These are phyloP conservation scores for Dendrobium catenatum DNA, from an alignment of 106 monocot species.

Conservation along the genomic window DNA sequence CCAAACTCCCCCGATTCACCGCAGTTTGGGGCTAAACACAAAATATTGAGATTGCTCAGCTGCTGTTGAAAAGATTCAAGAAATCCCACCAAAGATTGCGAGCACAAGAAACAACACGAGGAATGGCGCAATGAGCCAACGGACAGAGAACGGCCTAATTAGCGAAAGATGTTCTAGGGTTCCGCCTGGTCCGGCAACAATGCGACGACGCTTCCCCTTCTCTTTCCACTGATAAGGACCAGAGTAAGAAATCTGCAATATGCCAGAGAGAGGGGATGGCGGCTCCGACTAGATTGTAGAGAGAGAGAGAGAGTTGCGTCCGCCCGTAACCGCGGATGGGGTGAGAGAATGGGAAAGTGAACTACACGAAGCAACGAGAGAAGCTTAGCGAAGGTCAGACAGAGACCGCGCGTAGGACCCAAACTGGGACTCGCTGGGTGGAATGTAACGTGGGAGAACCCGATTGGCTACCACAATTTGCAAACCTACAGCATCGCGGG, in stretches of 20 bases:
- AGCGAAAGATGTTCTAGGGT: background rate
- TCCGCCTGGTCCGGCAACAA: background rate
- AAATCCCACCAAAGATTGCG: background rate
- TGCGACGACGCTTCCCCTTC: background rate
- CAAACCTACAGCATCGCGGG: too few relatives aligned
- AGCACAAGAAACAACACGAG: background rate
- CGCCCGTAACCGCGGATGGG: background rate
- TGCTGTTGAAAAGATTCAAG: background rate
- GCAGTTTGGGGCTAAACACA: background rate
- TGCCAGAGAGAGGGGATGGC: background rate
- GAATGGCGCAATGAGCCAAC: background rate
- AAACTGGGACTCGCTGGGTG: background rate
- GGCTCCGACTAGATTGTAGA: background rate
- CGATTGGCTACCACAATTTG: too few relatives aligned
- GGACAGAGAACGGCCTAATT: background rate
- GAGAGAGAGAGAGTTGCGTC: conserved; percentile 2
- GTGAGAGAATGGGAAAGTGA: background rate
- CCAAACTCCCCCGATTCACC: background rate
- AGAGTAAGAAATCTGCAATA: background rate
- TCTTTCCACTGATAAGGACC: background rate
- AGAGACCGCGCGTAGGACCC: background rate
- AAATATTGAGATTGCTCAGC: background rate
- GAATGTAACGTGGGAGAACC: background rate
- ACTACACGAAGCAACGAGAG: background rate
- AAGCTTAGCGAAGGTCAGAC: background rate